Percentiles rank a stretch among this genome's conserved stretches.
Evolutionary conservation across 2,329 filamentous ascomycete genomes (phyloP).

Genomic region (Dothiorella sarmentorum): DNA sequence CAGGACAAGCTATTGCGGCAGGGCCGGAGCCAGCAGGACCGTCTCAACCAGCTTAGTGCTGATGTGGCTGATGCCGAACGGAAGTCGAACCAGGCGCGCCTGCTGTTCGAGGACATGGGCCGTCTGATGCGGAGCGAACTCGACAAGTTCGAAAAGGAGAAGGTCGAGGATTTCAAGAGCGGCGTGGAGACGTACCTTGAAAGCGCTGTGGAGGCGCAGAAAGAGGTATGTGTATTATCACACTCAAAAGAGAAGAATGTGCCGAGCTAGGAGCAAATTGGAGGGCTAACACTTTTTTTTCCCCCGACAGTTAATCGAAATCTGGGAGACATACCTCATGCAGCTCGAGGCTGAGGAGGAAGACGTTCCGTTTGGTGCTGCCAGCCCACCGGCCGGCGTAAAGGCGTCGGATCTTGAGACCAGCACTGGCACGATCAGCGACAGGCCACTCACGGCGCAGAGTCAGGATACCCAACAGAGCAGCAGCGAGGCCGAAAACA

Average conservation of each 20-base stretch:
- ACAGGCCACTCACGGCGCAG: conserved; percentile 13
- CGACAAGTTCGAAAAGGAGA: conserved; percentile 92
- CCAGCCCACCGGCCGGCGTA: conserved; percentile 34
- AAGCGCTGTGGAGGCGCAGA: conserved; percentile 95
- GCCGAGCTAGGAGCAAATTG: no score
- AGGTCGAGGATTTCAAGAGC: conserved; percentile 96
- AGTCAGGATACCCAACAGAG: conserved; percentile 18
- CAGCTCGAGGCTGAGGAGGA: conserved; percentile 94
- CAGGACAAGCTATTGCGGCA: conserved; percentile 96
- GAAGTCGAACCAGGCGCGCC: conserved; percentile 81
- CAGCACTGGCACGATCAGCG: conserved; percentile 8
- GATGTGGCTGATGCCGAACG: conserved; percentile 94
- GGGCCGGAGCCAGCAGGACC: conserved; percentile 92
- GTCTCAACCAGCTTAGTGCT: conserved; percentile 84
- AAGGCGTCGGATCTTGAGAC: conserved; percentile 28
- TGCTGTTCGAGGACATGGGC: conserved; percentile 97
- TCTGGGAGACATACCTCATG: conserved; percentile 98
- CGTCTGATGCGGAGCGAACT: conserved; percentile 85
- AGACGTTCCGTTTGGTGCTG: conserved; percentile 46
- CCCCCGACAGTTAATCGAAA: conserved; percentile 72
- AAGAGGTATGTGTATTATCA: conserved; percentile 67
- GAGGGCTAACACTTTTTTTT: background rate
- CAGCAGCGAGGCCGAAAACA: conserved; percentile 7
- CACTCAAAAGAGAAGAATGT: no score
- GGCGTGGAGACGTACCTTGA: conserved; percentile 97